These are phyloP conservation scores for Colletotrichum magnum DNA, from an alignment of 2,329 filamentous ascomycete genomes.

Conservation along the genomic window DNA sequence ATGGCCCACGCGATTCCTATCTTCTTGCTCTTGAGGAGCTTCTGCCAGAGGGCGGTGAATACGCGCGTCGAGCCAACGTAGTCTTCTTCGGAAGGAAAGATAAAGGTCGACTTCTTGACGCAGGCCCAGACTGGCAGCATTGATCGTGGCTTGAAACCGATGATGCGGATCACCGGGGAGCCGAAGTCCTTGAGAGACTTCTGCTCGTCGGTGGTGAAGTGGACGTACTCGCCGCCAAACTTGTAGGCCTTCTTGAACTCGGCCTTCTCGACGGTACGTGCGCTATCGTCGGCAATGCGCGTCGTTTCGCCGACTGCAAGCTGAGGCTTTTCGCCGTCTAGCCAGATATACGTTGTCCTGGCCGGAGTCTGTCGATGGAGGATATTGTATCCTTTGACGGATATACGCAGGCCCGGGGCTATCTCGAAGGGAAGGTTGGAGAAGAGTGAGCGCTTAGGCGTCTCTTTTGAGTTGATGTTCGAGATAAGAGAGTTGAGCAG, in stretches of 20 bases:
- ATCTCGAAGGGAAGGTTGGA: conserved; percentile 90
- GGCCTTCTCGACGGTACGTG: conserved; percentile 80
- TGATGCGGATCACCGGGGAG: conserved; percentile 84
- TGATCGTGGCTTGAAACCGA: conserved; percentile 90
- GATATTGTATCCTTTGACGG: conserved; percentile 93
- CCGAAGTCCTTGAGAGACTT: conserved; percentile 85
- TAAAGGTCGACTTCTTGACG: conserved; percentile 87
- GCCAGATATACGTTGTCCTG: conserved; percentile 88
- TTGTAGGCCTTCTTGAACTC: conserved; percentile 95
- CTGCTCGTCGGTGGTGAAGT: conserved; percentile 88
- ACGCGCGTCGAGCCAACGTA: conserved; percentile 93
- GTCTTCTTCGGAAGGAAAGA: conserved; percentile 93
- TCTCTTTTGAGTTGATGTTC: conserved; percentile 91
- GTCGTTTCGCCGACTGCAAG: conserved; percentile 83
- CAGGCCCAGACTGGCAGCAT: conserved; percentile 87
- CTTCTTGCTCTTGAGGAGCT: conserved; percentile 83
- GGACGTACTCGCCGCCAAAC: conserved; percentile 91
- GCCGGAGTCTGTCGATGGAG: conserved; percentile 87
- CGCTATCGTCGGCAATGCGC: conserved; percentile 82
- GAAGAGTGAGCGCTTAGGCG: conserved; percentile 88
- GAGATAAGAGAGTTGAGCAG: conserved; percentile 85
- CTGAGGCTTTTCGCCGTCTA: conserved; percentile 87
- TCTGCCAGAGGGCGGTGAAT: conserved; percentile 91
- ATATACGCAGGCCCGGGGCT: conserved; percentile 86
- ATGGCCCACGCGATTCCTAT: conserved; percentile 93